Percentiles rank a stretch among this genome's conserved stretches.
These are phyloP conservation scores for Tetrahymena elliotti DNA, from an alignment of 73 alveolate species.

Conservation along the genomic window DNA sequence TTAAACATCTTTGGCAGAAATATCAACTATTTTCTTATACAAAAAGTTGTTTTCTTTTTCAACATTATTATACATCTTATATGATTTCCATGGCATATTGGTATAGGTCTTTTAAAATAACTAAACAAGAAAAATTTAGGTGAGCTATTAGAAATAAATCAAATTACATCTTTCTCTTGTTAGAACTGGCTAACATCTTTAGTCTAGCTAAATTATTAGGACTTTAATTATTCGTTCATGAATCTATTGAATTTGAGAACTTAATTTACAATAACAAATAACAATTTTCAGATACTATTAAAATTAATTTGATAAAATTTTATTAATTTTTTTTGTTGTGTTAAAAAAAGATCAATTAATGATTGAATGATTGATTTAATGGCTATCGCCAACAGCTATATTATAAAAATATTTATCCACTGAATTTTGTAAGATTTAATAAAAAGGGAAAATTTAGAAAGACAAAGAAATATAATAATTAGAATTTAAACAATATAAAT, in stretches of 20 bases:
- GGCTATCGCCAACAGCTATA: neutral
- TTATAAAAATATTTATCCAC: neutral
- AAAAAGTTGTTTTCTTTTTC: neutral
- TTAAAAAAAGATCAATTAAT: neutral
- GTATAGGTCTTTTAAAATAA: neutral
- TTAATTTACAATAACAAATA: neutral
- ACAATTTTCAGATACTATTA: neutral
- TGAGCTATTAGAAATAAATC: neutral
- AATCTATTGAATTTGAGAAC: neutral
- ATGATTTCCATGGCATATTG: neutral
- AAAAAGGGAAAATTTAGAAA: too few species aligned
- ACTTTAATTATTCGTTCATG: neutral
- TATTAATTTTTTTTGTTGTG: neutral
- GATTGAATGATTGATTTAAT: neutral
- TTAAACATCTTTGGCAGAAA: neutral
- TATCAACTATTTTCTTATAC: neutral
- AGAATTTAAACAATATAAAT: too few species aligned
- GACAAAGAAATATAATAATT: neutral
- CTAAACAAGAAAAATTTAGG: neutral
- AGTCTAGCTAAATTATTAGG: neutral
- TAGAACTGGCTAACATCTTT: neutral
- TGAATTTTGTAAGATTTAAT: neutral
- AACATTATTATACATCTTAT: neutral
- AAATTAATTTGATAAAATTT: neutral
- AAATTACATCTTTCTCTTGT: neutral